phyloP scores from a whole-genome alignment of 805 yeast species.

The Kodamaea restingae region DNA sequence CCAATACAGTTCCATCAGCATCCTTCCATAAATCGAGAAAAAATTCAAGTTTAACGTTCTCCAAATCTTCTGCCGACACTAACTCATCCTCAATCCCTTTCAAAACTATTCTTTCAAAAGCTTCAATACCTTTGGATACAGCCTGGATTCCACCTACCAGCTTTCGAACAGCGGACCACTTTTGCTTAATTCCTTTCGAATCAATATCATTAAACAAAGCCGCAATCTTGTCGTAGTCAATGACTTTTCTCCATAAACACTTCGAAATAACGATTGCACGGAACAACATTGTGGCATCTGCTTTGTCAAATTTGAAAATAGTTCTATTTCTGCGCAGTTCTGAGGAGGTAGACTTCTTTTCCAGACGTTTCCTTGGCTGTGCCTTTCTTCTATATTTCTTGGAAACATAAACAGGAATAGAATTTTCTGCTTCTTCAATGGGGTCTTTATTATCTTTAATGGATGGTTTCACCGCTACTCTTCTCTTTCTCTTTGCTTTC shows the following conservation, averaged over 20 bases:
- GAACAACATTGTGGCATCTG: conserved; percentile 53
- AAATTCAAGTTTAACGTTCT: conserved; percentile 45
- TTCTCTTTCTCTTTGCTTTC: conserved; percentile 1
- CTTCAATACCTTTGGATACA: conserved; percentile 56
- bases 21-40: conserved; percentile 66
- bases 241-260: conserved; percentile 50
- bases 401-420: conserved; percentile 11
- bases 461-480: not conserved
- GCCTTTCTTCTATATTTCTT: conserved; percentile 16
- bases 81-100: conserved; percentile 54
- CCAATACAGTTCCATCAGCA: conserved; percentile 36
- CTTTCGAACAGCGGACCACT: conserved; percentile 68
- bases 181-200: conserved; percentile 48
- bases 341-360: conserved; percentile 1
- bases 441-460: not conserved
- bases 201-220: conserved; percentile 40
- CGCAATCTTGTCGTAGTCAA: conserved; percentile 64
- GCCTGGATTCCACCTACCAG: conserved; percentile 42
- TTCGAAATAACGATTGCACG: conserved; percentile 66
- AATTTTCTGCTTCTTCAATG: conserved; percentile 2
- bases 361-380: conserved; percentile 10
- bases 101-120: conserved; percentile 66
- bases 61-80: conserved; percentile 47
- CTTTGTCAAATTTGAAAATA: conserved; percentile 27
- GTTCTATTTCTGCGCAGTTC: conserved; percentile 7